Conservation (phyloP, 2,329 filamentous ascomycete genomes). For the Elsinoe ampelina region DNA sequence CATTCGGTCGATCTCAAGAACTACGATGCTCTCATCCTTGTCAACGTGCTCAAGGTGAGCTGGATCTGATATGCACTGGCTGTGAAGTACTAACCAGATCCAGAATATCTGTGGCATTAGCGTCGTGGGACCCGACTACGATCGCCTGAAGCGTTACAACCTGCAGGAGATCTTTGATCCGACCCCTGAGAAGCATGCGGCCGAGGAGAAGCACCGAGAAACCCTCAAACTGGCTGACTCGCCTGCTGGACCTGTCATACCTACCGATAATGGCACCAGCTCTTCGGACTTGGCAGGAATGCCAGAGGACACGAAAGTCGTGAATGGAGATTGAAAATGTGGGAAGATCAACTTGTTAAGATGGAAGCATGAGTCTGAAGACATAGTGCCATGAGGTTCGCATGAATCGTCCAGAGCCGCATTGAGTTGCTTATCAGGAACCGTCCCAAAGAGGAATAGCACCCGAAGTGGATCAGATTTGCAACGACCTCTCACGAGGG, state of each 20-base stretch:
- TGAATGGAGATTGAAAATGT: background rate
- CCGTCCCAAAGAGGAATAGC: background rate
- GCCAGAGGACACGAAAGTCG: background rate
- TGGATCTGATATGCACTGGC: background rate
- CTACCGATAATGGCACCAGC: no score
- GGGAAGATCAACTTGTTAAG: background rate
- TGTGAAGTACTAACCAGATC: background rate
- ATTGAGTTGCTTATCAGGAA: background rate
- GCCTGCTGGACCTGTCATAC: no score
- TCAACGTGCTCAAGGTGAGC: constrained; percentile 71
- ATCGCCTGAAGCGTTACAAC: constrained; percentile 67
- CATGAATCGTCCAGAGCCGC: background rate
- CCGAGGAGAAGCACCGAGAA: constrained; percentile 19
- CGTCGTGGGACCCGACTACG: constrained; percentile 66
- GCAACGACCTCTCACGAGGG: constrained; percentile 1
- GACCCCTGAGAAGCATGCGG: constrained; percentile 27
- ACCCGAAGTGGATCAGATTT: background rate
- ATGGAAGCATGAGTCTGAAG: no score
- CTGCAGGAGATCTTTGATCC: constrained; percentile 61
- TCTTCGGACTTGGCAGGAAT: background rate
- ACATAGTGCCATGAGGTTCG: background rate
- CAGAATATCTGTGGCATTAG: constrained; percentile 71
- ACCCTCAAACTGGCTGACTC: constrained; percentile 17
- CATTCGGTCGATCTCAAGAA: constrained; percentile 70
- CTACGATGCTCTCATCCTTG: constrained; percentile 70